Percentiles rank a stretch among this genome's conserved stretches.
These are phyloP conservation scores for Spergularia marina DNA, from an alignment of 148 eudicot species.

Conservation along the genomic window DNA sequence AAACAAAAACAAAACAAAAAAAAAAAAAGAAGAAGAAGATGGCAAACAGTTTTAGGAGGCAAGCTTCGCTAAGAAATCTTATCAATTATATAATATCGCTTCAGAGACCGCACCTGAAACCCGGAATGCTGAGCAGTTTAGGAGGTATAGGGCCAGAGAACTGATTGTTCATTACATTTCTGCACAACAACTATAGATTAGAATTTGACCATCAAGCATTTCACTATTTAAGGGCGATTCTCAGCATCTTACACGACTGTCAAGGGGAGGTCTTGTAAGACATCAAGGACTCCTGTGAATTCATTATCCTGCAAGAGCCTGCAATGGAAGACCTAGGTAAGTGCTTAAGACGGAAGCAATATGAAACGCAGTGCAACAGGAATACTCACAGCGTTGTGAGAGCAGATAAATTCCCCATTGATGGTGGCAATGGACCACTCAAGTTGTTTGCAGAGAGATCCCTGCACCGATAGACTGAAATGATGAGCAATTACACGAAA, in stretches of 20 bases:
- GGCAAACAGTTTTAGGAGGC: no score
- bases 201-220: neutral
- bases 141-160: conserved; percentile 93
- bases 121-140: conserved; percentile 59
- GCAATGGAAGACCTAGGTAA: conserved; percentile 24
- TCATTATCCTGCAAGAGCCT: conserved; percentile 87
- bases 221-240: neutral
- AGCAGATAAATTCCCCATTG: conserved; percentile 65
- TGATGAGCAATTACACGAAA: conserved; percentile 6
- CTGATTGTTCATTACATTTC: conserved; percentile 78
- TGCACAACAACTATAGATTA: conserved; percentile 29
- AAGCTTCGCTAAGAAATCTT: neutral
- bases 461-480: conserved; percentile 43
- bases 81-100: neutral
- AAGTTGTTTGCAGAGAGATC: conserved; percentile 77
- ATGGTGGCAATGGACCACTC: conserved; percentile 74
- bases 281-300: conserved; percentile 64
- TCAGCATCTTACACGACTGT: conserved; percentile 50
- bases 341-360: neutral
- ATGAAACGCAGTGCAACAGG: neutral
- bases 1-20: no score
- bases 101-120: conserved; percentile 59
- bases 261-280: conserved; percentile 78
- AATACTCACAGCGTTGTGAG: conserved; percentile 69
- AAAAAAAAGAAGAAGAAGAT: no score